Base-by-base conservation (phyloP, 1,284 basidiomycete genomes). In the Melanopsichium pennsylvanicum region DNA sequence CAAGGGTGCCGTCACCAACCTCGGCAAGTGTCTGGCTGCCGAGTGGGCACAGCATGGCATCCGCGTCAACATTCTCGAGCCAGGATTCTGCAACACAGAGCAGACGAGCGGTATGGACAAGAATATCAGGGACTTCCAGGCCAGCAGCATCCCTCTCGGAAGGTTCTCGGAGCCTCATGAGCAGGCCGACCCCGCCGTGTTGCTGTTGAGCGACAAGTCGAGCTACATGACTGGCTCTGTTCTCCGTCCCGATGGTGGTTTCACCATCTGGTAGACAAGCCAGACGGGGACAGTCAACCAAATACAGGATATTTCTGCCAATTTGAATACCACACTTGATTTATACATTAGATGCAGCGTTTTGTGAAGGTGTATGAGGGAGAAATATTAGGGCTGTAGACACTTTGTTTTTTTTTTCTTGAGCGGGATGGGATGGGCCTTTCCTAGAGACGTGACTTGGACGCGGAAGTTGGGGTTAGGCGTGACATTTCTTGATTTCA, bases 1-100 rank as follows among this genome's bases (percentile, higher is more conserved):
- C 56, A 78, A 78, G 61, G 75, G 78, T 35, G 80, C 80, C 38
- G 78, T 74, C n/a, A 79, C 78, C 50, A 81, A 81, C 75, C 70
- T 81, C 46, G 78, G 76, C 50, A 80, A 76, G 70, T 76, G 79
- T 58, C 78, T 81, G 12, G 80, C 80, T 15, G 78, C 75, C 41
- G 80, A 81, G 66, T 81, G 76, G 71, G 78, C 78, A 36, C 44
- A 72, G 45, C 64, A 81, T 58, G 63, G 76, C 21, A 81, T 81
- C 55, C 71, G 80, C 23, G 79, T 81, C 50, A 81, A 81, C 67
- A 76, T 79, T 15, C 62, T 80, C 25, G 74, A 78, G 61, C 76
- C 76, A 16, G 77, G 74, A 10, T 75, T 79, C 75, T 79, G 78
- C 66, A 75, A 79, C 63, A 81, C 80, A 18, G 80, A 81, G 68